Base-by-base conservation (phyloP, 441 rosid genomes). In the Arabidopsis lyrata region DNA sequence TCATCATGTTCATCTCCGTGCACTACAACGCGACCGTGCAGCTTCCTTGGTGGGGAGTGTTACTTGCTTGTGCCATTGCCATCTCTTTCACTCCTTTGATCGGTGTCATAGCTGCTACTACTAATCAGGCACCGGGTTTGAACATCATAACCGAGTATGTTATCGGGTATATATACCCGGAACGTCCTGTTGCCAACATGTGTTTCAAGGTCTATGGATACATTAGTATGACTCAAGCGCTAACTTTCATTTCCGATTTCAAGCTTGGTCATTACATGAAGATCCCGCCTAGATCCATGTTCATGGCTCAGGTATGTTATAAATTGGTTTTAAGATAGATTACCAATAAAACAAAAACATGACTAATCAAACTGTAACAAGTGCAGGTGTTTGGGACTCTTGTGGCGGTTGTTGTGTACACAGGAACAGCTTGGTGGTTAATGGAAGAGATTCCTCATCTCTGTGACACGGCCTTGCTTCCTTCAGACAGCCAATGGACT, bases 41-140 rank as follows among this genome's bases (percentile, higher is more conserved):
- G 59, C 77, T 91, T 82, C 95, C 90, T n/a, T 89, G 95, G 95
- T 91, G 97, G 97, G 97, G 93, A 14, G 89, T 88, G 13, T 54
- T 89, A 9, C 81, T 89, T 13, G 92, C 93, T 76, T 91, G 93
- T 72, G 85, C 74, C 16, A 85, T 91, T 59, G 90, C 95, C 18
- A 31, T 91, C 14, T 75, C 67, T 81, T 91, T 84, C 81, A 89
- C 92, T 56, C 91, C 91, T 35, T 86, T 90, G 5, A 80, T 88
- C 3, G 95, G 97, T 59, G 83, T 91, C 24, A 88, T 91, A 66
- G 58, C 39, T 9, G 93, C 97, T 9, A 90, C 96, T 45, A 87
- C 92, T 55, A 90, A 88, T 71, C 93, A 88, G 80, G 96, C 71
- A 38, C 93, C 95, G 0, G 97, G 97, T 22, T 76, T 89, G 77